These are phyloP conservation scores for Coemansia erecta DNA, from an alignment of 192 early-diverging fungal genomes.

Conservation along the genomic window DNA sequence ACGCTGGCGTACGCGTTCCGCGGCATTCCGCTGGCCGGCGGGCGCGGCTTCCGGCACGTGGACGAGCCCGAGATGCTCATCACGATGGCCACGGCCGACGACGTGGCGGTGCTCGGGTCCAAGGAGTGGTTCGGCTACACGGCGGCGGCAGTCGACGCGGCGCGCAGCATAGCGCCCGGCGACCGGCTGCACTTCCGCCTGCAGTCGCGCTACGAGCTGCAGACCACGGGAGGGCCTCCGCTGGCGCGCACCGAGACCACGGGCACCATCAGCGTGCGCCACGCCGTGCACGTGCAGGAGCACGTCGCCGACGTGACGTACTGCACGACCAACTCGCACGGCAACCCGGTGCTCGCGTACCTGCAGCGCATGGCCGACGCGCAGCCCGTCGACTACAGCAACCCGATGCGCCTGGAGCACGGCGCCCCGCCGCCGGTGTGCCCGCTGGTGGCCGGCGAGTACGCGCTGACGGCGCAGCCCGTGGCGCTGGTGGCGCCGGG, in stretches of 20 bases:
- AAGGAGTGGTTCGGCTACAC: conserved; percentile 70
- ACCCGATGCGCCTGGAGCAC: neutral
- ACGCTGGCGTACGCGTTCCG: conserved; percentile 12
- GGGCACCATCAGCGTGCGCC: conserved; percentile 60
- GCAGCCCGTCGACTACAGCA: neutral
- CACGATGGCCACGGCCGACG: conserved; percentile 63
- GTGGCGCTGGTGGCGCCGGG: conserved; percentile 23
- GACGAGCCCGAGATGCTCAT: conserved; percentile 71
- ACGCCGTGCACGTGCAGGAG: conserved; percentile 61
- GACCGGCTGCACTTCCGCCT: conserved; percentile 73
- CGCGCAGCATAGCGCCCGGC: conserved; percentile 34
- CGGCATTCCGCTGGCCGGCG: conserved; percentile 45
- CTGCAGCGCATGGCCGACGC: conserved; percentile 54
- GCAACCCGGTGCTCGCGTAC: conserved; percentile 83
- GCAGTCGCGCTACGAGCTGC: conserved; percentile 63
- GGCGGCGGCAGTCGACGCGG: conserved; percentile 18
- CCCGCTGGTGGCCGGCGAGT: conserved; percentile 69
- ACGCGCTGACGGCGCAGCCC: conserved; percentile 11
- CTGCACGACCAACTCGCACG: conserved; percentile 60
- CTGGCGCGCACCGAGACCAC: conserved; percentile 66
- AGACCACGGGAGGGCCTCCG: conserved; percentile 37
- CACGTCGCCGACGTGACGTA: conserved; percentile 75
- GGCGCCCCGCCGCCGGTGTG: conserved; percentile 63
- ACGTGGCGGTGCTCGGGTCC: conserved; percentile 81
- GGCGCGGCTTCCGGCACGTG: conserved; percentile 72